These are phyloP conservation scores for Rhododendron mucronatum DNA, from an alignment of 148 eudicot species.

Conservation along the genomic window DNA sequence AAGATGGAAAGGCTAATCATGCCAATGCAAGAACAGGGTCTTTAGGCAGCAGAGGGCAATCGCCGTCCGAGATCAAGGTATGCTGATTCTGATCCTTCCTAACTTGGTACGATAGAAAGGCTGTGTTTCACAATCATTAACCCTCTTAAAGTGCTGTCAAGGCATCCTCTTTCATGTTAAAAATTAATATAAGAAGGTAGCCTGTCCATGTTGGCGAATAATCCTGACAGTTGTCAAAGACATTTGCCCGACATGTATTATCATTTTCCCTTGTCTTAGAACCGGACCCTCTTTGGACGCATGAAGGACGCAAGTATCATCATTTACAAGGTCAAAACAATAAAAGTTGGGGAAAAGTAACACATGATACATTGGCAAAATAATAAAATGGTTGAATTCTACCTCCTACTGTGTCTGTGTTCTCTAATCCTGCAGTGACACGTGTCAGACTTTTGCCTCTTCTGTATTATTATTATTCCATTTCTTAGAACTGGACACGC, in stretches of 20 bases:
- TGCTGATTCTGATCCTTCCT: conserved; percentile 1
- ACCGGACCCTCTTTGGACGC: not conserved
- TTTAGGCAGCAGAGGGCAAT: conserved; percentile 17
- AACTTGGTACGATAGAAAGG: not conserved
- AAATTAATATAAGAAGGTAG: not conserved
- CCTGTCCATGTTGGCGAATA: not conserved
- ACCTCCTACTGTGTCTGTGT: not conserved
- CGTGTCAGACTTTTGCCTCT: not conserved
- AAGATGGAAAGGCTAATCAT: conserved; percentile 23
- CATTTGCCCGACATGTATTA: not conserved
- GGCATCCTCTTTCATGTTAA: not conserved
- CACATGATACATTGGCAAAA: not conserved
- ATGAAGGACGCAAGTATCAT: not conserved
- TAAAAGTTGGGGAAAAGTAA: not conserved
- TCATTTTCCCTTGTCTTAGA: not conserved
- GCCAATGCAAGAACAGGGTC: conserved; percentile 19
- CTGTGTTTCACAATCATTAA: not conserved
- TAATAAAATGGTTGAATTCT: not conserved
- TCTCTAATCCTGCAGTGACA: not conserved
- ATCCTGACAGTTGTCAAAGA: not conserved
- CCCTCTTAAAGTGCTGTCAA: not conserved
- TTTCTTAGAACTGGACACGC: not conserved
- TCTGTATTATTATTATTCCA: not conserved
- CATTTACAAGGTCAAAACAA: not conserved
- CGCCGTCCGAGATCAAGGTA: conserved; percentile 48